Base-by-base conservation (phyloP, 768 basidiomycete genomes). In the Vararia minispora region DNA sequence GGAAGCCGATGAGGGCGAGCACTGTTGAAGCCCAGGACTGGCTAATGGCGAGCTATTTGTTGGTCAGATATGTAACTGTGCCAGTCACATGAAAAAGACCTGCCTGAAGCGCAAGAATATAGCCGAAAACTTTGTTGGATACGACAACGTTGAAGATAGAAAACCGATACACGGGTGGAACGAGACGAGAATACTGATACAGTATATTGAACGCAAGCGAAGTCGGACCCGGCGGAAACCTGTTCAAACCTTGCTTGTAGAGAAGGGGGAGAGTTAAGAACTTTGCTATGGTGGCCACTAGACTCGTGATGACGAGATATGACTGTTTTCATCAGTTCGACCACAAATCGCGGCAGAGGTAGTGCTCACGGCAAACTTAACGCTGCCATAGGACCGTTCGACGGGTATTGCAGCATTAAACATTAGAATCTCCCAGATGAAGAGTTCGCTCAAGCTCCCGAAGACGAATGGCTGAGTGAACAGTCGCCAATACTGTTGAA, bases 401-500 rank as follows among this genome's bases (percentile, higher is more conserved):
- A 94, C 67, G 18, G 69, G 71, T 2, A 86, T 56, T 2, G 72
- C 75, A 14, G 76, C 65, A 51, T 76, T 76, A 59, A 79, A 91
- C 1, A 94, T 58, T 4, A 90, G 42, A 18, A 94, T 47, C 43
- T 82, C 75, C 0, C 74, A 76, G 29, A 95, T 55, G 40, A 95
- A 69, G 24, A 97, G 68, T 51, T 94, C 88, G 39, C 83, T 83
- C 0, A 88, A 94, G 55, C 77, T 94, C 6, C 78, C 68, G 54
- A 81, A 94, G 2, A 76, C 80, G 13, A 86, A 45, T 44, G 84
- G 81, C 56, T 90, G 81, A 8, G 68, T 59, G 13, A 73, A 51
- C 14, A 95, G 65, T 22, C 91, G 72, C 88, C 87, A 95, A 52
- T 88, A 89, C 89, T 97, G 57, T 43, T 41, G 30, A 36, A n/a